Conservation (phyloP, 1,284 basidiomycete genomes). For the Flammula alnicola region DNA sequence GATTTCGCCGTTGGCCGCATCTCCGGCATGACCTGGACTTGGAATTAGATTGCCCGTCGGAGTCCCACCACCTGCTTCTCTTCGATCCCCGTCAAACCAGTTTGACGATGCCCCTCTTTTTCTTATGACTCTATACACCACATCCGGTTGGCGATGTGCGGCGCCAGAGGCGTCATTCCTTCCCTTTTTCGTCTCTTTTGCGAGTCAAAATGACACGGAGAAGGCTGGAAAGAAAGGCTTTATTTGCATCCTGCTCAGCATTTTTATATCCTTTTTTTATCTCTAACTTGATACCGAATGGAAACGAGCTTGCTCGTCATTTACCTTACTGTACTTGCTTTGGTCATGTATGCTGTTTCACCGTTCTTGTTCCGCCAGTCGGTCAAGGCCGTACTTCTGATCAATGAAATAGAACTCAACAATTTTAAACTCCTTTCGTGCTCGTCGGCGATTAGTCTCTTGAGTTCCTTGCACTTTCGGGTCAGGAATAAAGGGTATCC, state of each 20-base stretch:
- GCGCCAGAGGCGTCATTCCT: slow-evolving; percentile 31
- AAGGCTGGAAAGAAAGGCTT: slow-evolving; percentile 25
- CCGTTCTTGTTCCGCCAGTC: slow-evolving; percentile 20
- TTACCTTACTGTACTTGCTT: slow-evolving; percentile 27
- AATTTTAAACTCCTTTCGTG: not conserved
- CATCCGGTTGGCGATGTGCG: slow-evolving; percentile 23
- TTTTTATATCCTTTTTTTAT: slow-evolving; percentile 24
- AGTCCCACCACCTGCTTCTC: not conserved
- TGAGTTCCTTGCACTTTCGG: too few relatives aligned
- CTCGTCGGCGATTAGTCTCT: too few relatives aligned
- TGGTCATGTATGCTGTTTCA: slow-evolving; percentile 30
- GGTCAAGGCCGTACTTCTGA: slow-evolving; percentile 11
- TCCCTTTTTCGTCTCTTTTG: slow-evolving; percentile 20
- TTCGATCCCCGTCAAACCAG: slow-evolving; percentile 13
- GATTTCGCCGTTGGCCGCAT: slow-evolving; percentile 54
- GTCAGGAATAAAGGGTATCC: not conserved
- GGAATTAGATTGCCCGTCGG: slow-evolving; percentile 31
- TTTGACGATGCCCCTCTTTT: slow-evolving; percentile 18
- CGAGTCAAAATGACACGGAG: slow-evolving; percentile 20
- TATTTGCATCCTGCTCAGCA: slow-evolving; percentile 17
- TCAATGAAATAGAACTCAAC: slow-evolving; percentile 11
- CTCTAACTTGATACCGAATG: slow-evolving; percentile 16
- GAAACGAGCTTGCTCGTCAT: slow-evolving; percentile 21
- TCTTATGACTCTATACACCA: slow-evolving; percentile 22
- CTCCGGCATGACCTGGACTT: slow-evolving; percentile 51